phyloP scores from a whole-genome alignment of 1,284 basidiomycete species.

The Xerocomus minutiporus region DNA sequence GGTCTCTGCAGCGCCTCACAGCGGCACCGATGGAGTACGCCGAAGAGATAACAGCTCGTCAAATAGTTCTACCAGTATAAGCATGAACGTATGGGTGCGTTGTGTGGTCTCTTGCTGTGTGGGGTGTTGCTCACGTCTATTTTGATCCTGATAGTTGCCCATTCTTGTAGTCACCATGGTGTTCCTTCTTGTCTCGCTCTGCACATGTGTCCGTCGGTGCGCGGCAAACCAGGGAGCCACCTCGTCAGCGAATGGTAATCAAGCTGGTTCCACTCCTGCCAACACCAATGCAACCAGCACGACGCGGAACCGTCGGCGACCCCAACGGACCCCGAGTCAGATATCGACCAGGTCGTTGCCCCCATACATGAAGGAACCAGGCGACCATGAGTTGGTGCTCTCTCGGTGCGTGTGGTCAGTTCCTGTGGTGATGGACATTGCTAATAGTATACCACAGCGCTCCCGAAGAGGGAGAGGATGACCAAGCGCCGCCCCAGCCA shows the following conservation, averaged over 20 bases:
- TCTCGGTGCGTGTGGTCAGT: constrained; percentile 43
- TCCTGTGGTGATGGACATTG: not conserved
- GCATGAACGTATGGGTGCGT: constrained; percentile 27
- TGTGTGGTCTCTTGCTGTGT: not conserved
- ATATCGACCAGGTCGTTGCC: constrained; percentile 71
- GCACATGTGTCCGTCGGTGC: constrained; percentile 21
- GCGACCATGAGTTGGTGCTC: constrained; percentile 72
- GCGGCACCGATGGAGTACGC: not conserved
- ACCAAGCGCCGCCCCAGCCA: not conserved
- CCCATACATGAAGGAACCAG: constrained; percentile 73
- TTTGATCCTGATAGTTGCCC: constrained; percentile 18
- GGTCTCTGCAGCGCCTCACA: constrained; percentile 14
- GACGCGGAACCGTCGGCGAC: constrained; percentile 41
- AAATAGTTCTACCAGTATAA: constrained; percentile 5
- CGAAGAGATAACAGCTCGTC: not conserved
- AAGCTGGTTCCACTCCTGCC: not conserved
- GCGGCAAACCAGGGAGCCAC: not conserved
- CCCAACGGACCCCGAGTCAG: constrained; percentile 53
- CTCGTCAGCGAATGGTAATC: not conserved
- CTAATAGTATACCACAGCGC: constrained; percentile 30
- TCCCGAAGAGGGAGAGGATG: constrained; percentile 31
- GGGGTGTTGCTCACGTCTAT: not conserved
- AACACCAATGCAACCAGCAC: not conserved
- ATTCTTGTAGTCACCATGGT: constrained; percentile 22
- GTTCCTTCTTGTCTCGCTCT: constrained; percentile 22